phyloP scores from a whole-genome alignment of 2,329 filamentous ascomycete species.

The Paracoccidioides brasiliensis region DNA sequence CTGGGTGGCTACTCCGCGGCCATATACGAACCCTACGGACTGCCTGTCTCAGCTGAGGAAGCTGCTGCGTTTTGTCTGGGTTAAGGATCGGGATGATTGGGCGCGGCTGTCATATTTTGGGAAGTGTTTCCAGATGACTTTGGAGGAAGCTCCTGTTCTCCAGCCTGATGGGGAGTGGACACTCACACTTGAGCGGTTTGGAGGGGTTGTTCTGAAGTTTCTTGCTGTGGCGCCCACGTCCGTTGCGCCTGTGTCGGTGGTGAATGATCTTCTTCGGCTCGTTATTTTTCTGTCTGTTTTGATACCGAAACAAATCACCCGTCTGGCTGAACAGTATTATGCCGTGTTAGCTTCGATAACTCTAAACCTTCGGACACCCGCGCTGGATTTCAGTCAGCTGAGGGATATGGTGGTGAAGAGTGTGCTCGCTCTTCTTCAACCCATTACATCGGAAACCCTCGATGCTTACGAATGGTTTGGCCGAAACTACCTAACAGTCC shows the following conservation, averaged over 20 bases:
- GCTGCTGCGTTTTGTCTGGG: conserved; percentile 52
- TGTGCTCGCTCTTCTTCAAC: conserved; percentile 30
- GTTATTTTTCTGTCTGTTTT: conserved; percentile 25
- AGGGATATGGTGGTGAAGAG: conserved; percentile 19
- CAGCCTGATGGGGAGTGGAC: conserved; percentile 28
- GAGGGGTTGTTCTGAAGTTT: conserved; percentile 22
- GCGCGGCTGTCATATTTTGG: conserved; percentile 34
- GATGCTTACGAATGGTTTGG: conserved; percentile 35
- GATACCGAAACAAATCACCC: conserved; percentile 30
- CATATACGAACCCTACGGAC: conserved; percentile 24
- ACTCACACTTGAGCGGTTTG: conserved; percentile 27
- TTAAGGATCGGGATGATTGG: conserved; percentile 32
- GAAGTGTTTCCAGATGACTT: conserved; percentile 27
- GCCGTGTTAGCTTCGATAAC: conserved; percentile 27
- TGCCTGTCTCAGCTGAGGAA: conserved; percentile 47
- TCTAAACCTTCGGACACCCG: conserved; percentile 14
- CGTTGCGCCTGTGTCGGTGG: conserved; percentile 12
- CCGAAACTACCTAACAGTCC: conserved; percentile 34
- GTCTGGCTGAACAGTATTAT: conserved; percentile 27
- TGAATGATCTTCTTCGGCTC: conserved; percentile 24
- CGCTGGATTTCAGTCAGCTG: conserved; percentile 13
- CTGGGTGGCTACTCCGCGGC: conserved; percentile 9
- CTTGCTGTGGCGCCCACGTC: conserved; percentile 18
- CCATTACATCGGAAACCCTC: conserved; percentile 32
- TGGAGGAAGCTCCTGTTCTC: conserved; percentile 25